These are phyloP conservation scores for Casaregolazyma lundiana DNA, from an alignment of 1,139 yeast species.

Conservation along the genomic window DNA sequence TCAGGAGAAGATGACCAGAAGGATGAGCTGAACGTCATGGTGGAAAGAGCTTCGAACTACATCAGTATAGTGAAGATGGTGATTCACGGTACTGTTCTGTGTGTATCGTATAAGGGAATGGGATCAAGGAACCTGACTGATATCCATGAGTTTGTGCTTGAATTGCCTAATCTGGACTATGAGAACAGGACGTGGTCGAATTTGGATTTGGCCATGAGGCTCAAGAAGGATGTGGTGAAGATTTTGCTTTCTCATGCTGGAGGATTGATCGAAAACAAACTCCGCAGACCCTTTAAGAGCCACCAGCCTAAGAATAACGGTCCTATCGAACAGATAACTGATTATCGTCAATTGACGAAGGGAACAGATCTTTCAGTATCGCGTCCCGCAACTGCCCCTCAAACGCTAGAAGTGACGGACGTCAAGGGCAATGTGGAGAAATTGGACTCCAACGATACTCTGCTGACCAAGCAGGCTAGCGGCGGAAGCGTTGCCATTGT, in stretches of 20 bases:
- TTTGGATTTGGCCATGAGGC: conserved; percentile 59
- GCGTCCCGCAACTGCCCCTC: neutral
- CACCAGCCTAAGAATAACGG: conserved; percentile 16
- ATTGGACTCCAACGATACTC: neutral
- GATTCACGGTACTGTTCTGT: conserved; percentile 49
- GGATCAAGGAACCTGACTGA: conserved; percentile 63
- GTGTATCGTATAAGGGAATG: conserved; percentile 74
- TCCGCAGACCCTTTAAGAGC: conserved; percentile 40
- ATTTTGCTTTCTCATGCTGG: conserved; percentile 73
- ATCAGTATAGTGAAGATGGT: conserved; percentile 59
- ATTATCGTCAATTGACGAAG: conserved; percentile 33
- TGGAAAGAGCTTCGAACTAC: conserved; percentile 61
- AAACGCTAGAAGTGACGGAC: neutral
- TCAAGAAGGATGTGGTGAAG: conserved; percentile 65
- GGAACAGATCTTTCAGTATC: conserved; percentile 26
- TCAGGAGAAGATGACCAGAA: conserved; percentile 23
- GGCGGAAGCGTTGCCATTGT: neutral
- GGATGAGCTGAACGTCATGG: conserved; percentile 53
- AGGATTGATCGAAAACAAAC: conserved; percentile 71
- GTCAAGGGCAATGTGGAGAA: neutral
- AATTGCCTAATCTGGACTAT: conserved; percentile 62
- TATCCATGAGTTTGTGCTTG: conserved; percentile 62
- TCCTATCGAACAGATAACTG: conserved; percentile 32
- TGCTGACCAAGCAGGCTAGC: neutral
- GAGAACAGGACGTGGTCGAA: conserved; percentile 72